Evolutionary conservation across 1,284 basidiomycete species (phyloP), one percentile per base, ranked within the genome.

Genomic region (Cutaneotrichosporon cyanovorans): DNA sequence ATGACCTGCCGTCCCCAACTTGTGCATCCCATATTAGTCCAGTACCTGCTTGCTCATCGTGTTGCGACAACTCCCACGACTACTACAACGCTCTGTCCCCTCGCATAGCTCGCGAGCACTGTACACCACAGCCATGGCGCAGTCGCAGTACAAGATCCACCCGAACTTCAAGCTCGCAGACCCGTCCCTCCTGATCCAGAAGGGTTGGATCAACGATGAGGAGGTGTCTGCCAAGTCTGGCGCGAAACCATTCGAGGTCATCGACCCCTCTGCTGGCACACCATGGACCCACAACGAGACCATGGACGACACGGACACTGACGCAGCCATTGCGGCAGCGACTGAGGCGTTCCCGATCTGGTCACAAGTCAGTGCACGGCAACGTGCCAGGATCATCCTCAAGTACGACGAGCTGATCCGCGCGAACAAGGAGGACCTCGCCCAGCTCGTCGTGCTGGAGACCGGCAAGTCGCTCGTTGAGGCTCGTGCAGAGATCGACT

Each of bases 401-500:
- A 37, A 46, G 42, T 37, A 48, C 41, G 53, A 55, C 47, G 43
- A 41, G 31, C 49, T 51, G 16, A 46, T 55, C 8, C 53, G 53
- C 41, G 46, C 51, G 46, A 38, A 46, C 43, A 58, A 55, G 57
- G 46, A 53, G 21, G 57, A 58, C 45, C 45, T 58, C 31, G 51
- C 57, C 30, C 50, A 48, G 40, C 37, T 58, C 7, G 37, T 47
- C 21, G 45, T 47, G 20, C 45, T 58, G 43, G 89, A 93, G 72
- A 92, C 91, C 57, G 89, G 89, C 30, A 93, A 93, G 74, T 76
- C 87, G 8, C 71, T 91, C 18, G 71, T 75, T 0, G 87, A 92
- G 57, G 84, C 79, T 19, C 85, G 84, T 76, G 80, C 82, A 37
- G 87, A 90, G 73, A 80, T 81, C 56, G 61, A 72, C 0, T 89